These are phyloP conservation scores for Saitozyma podzolica DNA, from an alignment of 768 basidiomycete species.

Conservation along the genomic window DNA sequence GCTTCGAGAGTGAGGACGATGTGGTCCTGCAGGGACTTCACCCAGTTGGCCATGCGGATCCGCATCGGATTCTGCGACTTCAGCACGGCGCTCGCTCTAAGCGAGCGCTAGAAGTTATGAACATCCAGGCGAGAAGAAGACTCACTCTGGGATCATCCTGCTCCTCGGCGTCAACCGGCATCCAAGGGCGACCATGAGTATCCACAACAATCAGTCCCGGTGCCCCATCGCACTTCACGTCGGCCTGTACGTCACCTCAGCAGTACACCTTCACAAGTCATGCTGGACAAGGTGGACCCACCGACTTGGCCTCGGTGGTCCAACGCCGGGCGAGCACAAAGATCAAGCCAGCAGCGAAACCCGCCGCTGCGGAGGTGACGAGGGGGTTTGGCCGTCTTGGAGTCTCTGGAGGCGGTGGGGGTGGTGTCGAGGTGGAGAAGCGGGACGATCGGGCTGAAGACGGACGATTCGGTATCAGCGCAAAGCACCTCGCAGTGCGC, in stretches of 20 bases:
- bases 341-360: conserved; percentile 17
- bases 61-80: conserved; percentile 63
- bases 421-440: no score
- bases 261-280: neutral
- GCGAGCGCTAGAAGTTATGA: neutral
- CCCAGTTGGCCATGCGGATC: conserved; percentile 70
- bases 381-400: neutral
- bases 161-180: conserved; percentile 42
- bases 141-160: conserved; percentile 47
- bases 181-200: conserved; percentile 32
- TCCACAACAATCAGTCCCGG: conserved; percentile 32
- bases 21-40: conserved; percentile 71
- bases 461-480: no score
- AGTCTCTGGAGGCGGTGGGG: no score
- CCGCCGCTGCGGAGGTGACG: conserved; percentile 10
- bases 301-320: conserved; percentile 3
- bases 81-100: neutral
- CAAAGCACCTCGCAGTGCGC: no score
- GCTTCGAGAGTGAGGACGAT: conserved; percentile 76
- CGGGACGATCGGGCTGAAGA: no score
- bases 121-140: neutral
- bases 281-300: neutral
- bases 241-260: conserved; percentile 8
- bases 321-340: conserved; percentile 8
- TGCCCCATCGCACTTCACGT: conserved; percentile 34